Conservation (phyloP, 1,139 yeast genomes). For the Hyphopichia pseudoburtonii region DNA sequence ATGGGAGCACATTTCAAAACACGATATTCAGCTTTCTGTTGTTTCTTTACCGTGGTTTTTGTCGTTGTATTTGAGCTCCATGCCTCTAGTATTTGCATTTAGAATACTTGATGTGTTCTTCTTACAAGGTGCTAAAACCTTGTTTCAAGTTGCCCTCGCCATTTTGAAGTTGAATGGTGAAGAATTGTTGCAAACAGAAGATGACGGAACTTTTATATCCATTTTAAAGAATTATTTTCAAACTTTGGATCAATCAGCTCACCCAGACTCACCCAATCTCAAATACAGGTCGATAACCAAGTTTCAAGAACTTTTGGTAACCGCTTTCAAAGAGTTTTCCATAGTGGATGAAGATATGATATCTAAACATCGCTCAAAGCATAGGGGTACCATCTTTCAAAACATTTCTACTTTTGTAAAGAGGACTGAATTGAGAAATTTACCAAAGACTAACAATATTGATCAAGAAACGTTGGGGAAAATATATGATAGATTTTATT, state of each 20-base stretch:
- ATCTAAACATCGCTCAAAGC: constrained; percentile 64
- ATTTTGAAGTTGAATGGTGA: constrained; percentile 85
- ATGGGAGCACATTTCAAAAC: constrained; percentile 74
- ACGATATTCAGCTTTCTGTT: constrained; percentile 92
- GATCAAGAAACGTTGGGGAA: constrained; percentile 59
- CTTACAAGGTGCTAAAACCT: constrained; percentile 82
- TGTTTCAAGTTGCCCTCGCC: constrained; percentile 93
- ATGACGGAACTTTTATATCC: constrained; percentile 89
- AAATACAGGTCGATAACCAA: constrained; percentile 69
- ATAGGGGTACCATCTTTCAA: constrained; percentile 74
- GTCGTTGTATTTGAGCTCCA: constrained; percentile 82
- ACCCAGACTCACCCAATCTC: constrained; percentile 67
- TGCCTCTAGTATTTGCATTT: constrained; percentile 94
- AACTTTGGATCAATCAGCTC: constrained; percentile 76
- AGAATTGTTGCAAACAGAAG: constrained; percentile 72
- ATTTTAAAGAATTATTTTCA: constrained; percentile 80
- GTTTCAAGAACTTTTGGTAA: constrained; percentile 87
- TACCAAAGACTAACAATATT: constrained; percentile 70
- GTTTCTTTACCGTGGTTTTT: constrained; percentile 97
- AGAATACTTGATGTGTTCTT: constrained; percentile 90
- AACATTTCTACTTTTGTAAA: constrained; percentile 90
- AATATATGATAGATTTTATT: constrained; percentile 82
- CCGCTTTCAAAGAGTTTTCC: constrained; percentile 88
- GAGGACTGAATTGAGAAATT: constrained; percentile 82
- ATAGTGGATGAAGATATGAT: constrained; percentile 76